These are phyloP conservation scores for Saccharomyces hybrid DNA, from an alignment of 1,139 yeast genomes.

Conservation along the genomic window DNA sequence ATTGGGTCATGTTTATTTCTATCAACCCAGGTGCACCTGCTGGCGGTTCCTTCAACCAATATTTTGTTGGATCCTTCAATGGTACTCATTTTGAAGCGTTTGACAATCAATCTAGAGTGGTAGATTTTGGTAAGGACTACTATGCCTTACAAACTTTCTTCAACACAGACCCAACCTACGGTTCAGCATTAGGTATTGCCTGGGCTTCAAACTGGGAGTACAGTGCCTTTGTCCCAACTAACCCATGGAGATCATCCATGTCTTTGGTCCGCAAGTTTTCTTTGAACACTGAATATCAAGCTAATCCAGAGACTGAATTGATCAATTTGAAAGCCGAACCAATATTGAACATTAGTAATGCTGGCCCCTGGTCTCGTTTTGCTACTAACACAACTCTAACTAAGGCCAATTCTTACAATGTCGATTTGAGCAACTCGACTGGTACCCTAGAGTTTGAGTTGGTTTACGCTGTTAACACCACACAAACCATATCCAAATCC, in stretches of 20 bases:
- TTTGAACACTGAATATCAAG: slow-evolving; percentile 19
- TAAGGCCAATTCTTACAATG: neutral
- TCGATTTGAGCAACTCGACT: neutral
- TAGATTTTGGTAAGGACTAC: slow-evolving; percentile 34
- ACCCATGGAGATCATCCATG: slow-evolving; percentile 32
- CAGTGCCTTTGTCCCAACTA: slow-evolving; percentile 30
- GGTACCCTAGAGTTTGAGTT: slow-evolving; percentile 10
- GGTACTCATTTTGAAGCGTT: slow-evolving; percentile 32
- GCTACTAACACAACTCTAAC: neutral
- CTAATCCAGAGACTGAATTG: slow-evolving; percentile 22
- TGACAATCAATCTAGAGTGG: slow-evolving; percentile 24
- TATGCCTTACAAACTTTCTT: slow-evolving; percentile 33
- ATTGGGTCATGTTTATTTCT: slow-evolving; percentile 33
- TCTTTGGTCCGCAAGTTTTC: slow-evolving; percentile 30
- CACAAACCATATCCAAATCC: slow-evolving; percentile 7
- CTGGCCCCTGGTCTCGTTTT: neutral
- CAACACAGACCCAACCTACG: slow-evolving; percentile 15
- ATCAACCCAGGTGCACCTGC: slow-evolving; percentile 36
- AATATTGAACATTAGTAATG: slow-evolving; percentile 8
- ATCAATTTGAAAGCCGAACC: slow-evolving; percentile 25
- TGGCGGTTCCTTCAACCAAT: slow-evolving; percentile 35
- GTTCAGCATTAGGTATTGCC: slow-evolving; percentile 30
- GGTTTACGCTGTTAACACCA: slow-evolving; percentile 13
- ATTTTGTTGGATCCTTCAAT: slow-evolving; percentile 36
- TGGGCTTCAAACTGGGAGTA: slow-evolving; percentile 39